phyloP scores from a whole-genome alignment of 2,329 filamentous ascomycete species.

The Phaeosphaeriaceae sp. region DNA sequence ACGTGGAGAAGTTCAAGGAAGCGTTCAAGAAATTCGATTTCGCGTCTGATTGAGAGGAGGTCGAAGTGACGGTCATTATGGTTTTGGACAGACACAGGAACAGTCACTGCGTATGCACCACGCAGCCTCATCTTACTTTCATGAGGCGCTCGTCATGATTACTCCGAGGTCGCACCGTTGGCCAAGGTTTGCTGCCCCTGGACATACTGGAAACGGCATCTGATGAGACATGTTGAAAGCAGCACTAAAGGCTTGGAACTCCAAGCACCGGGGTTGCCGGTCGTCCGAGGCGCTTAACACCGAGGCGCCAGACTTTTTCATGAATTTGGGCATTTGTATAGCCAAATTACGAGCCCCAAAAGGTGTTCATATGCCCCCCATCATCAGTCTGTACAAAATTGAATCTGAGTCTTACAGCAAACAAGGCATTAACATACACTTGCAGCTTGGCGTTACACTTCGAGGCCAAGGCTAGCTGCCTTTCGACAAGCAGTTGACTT shows the following conservation, averaged over 20 bases:
- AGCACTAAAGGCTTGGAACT: conserved; percentile 49
- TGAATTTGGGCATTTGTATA: neutral
- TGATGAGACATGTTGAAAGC: conserved; percentile 29
- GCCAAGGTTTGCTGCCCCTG: conserved; percentile 23
- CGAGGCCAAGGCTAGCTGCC: conserved; percentile 26
- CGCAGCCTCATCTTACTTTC: neutral
- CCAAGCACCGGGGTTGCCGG: conserved; percentile 37
- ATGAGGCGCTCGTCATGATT: neutral
- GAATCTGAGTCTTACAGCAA: conserved; percentile 6
- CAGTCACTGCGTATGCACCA: neutral
- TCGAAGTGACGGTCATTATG: neutral
- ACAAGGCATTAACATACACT: conserved; percentile 13
- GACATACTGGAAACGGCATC: conserved; percentile 38
- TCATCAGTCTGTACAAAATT: neutral
- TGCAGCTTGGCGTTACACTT: conserved; percentile 29
- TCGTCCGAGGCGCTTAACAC: conserved; percentile 18
- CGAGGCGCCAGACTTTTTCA: conserved; percentile 4
- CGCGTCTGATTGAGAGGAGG: conserved; percentile 51
- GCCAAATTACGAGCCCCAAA: neutral
- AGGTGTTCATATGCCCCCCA: neutral
- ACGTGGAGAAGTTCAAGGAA: conserved; percentile 80
- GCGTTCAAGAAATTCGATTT: conserved; percentile 91
- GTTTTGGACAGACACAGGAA: neutral
- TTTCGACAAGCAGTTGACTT: conserved; percentile 24
- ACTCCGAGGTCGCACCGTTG: conserved; percentile 1